These are phyloP conservation scores for Saussurea involucrata DNA, from an alignment of 129 eudicot species.

Conservation along the genomic window DNA sequence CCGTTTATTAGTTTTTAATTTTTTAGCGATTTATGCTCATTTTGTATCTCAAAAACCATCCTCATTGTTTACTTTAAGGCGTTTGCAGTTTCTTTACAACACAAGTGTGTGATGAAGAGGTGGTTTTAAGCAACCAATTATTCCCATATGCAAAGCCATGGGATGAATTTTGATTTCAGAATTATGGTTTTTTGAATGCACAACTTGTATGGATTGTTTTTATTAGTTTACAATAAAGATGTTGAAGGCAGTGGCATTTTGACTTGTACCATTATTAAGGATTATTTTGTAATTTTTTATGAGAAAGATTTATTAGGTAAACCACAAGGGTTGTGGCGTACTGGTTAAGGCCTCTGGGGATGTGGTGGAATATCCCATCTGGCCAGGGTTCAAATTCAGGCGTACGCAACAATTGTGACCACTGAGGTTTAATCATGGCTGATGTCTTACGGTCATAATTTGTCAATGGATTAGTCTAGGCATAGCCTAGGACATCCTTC, in stretches of 20 bases:
- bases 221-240: not conserved
- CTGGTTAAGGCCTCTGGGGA: too few species aligned
- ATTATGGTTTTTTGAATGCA: not conserved
- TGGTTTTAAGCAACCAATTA: not conserved
- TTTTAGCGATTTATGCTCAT: slow-evolving; percentile 6
- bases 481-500: too few species aligned
- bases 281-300: not conserved
- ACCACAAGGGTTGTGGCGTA: too few species aligned
- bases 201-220: not conserved
- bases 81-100: slow-evolving; percentile 5
- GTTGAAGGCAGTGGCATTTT: not conserved
- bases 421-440: too few species aligned
- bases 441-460: too few species aligned
- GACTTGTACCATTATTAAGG: not conserved
- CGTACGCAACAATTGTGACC: too few species aligned
- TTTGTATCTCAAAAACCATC: slow-evolving; percentile 21
- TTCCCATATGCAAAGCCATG: not conserved
- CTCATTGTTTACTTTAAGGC: not conserved
- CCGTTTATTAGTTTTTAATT: not conserved
- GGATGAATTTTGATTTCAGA: not conserved
- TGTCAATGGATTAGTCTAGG: too few species aligned
- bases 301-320: not conserved
- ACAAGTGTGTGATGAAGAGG: not conserved
- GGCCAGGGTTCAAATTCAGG: too few species aligned
- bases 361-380: too few species aligned